phyloP scores from a whole-genome alignment of 2,329 filamentous ascomycete genomes.

The Neonectria magnoliae region DNA sequence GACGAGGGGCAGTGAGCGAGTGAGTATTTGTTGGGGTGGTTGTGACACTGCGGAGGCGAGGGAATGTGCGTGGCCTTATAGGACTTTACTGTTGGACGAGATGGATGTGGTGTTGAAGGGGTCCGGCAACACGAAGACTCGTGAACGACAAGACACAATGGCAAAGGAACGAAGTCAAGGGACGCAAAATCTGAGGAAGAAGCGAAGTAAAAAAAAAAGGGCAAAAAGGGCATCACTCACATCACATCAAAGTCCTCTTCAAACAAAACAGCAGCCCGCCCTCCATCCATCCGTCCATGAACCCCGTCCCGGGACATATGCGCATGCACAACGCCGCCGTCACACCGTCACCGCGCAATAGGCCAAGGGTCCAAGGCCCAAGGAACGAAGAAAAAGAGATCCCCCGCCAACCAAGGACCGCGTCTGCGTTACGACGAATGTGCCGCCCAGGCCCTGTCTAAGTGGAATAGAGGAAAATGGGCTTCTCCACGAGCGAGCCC shows the following conservation, averaged over 20 bases:
- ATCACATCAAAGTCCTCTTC: not conserved
- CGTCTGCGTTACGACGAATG: not conserved
- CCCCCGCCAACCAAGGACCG: constrained; percentile 13
- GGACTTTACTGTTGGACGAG: not conserved
- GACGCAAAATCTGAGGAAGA: not conserved
- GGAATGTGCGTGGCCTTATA: not conserved
- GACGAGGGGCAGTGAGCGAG: too few relatives aligned
- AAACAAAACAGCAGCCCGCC: constrained; percentile 4
- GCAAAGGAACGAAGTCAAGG: not conserved
- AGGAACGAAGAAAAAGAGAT: not conserved
- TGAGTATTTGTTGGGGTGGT: not conserved
- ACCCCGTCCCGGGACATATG: constrained; percentile 4
- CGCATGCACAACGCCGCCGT: not conserved
- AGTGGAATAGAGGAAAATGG: not conserved
- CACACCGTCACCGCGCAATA: constrained; percentile 1
- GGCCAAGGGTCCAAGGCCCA: not conserved
- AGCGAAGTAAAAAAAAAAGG: not conserved
- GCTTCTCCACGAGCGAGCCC: not conserved
- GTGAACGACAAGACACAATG: constrained; percentile 1
- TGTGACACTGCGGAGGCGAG: not conserved
- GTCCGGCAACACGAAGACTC: constrained; percentile 1
- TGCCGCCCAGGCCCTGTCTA: not conserved
- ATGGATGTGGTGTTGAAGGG: not conserved
- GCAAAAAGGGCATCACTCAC: too few relatives aligned
- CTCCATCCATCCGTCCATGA: not conserved